Percentiles rank a stretch among this genome's conserved stretches.
phyloP scores from a whole-genome alignment of 2,329 filamentous ascomycete genomes.

The Penicillium sp. region DNA sequence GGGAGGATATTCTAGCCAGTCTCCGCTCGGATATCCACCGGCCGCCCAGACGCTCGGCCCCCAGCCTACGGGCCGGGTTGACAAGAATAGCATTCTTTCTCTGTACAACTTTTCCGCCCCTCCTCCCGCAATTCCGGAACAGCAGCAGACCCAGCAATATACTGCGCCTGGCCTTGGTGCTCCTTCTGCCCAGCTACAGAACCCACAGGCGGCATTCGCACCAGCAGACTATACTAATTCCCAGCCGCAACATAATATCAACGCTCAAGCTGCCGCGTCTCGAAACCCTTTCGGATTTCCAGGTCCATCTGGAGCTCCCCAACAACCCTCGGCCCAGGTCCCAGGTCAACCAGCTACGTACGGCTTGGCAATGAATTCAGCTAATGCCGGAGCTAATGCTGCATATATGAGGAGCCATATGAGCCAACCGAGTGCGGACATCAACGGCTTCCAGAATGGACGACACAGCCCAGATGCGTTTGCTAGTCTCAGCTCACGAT shows the following conservation, averaged over 20 bases:
- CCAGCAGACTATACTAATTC: slow-evolving; percentile 18
- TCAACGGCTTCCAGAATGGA: slow-evolving; percentile 52
- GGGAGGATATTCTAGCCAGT: slow-evolving; percentile 32
- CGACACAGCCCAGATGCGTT: slow-evolving; percentile 58
- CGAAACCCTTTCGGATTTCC: slow-evolving; percentile 32
- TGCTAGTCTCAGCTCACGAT: slow-evolving; percentile 54
- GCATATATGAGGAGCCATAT: slow-evolving; percentile 41
- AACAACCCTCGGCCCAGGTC: slow-evolving; percentile 10
- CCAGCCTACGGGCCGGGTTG: slow-evolving; percentile 49
- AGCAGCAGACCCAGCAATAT: slow-evolving; percentile 32
- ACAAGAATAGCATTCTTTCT: slow-evolving; percentile 53
- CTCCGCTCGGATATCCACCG: slow-evolving; percentile 28
- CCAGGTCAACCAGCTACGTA: slow-evolving; percentile 22
- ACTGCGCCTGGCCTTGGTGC: slow-evolving; percentile 26
- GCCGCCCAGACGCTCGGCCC: slow-evolving; percentile 37
- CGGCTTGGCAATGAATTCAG: slow-evolving; percentile 20
- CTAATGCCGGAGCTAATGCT: slow-evolving; percentile 20
- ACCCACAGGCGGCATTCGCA: slow-evolving; percentile 22
- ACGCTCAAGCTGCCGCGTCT: slow-evolving; percentile 28
- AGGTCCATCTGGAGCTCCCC: slow-evolving; percentile 9
- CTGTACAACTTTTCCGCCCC: slow-evolving; percentile 51
- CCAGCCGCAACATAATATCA: slow-evolving; percentile 21
- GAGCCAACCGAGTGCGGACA: slow-evolving; percentile 55
- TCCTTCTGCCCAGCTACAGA: slow-evolving; percentile 31
- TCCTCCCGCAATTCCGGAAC: slow-evolving; percentile 41